Conservation (phyloP, 805 yeast species). For the Lachancea meyersii region DNA sequence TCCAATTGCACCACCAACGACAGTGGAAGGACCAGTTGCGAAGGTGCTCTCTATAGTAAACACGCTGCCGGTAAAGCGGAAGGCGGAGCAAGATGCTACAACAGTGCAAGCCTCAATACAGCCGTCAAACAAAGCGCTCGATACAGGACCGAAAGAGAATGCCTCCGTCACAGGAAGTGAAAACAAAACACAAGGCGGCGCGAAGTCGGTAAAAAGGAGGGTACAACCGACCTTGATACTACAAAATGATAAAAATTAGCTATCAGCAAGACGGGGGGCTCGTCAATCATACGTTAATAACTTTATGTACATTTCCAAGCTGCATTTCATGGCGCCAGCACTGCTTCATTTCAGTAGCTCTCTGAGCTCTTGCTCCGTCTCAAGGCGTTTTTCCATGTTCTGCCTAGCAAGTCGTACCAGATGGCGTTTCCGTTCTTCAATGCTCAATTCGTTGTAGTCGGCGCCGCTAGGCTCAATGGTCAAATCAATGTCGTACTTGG, state of each 20-base stretch:
- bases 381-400: conserved; percentile 39
- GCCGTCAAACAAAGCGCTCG: neutral
- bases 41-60: neutral
- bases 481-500: conserved; percentile 23
- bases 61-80: neutral
- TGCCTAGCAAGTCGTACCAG: conserved; percentile 59
- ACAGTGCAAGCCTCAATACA: no score
- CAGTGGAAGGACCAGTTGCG: neutral
- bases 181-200: neutral
- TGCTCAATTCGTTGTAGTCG: conserved; percentile 17
- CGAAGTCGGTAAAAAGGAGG: conserved; percentile 16
- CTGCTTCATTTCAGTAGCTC: conserved; percentile 5
- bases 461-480: conserved; percentile 17
- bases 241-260: neutral
- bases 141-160: neutral
- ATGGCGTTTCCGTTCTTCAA: conserved; percentile 27
- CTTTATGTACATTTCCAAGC: neutral
- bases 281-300: no score
- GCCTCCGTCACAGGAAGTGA: neutral
- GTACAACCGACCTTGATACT: conserved; percentile 20
- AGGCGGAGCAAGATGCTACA: neutral
- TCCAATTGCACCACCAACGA: neutral
- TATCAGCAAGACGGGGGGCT: neutral
- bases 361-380: conserved; percentile 13
- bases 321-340: neutral